Conservation (phyloP, 495 filamentous ascomycete species). For the Penicillium subrubescens region DNA sequence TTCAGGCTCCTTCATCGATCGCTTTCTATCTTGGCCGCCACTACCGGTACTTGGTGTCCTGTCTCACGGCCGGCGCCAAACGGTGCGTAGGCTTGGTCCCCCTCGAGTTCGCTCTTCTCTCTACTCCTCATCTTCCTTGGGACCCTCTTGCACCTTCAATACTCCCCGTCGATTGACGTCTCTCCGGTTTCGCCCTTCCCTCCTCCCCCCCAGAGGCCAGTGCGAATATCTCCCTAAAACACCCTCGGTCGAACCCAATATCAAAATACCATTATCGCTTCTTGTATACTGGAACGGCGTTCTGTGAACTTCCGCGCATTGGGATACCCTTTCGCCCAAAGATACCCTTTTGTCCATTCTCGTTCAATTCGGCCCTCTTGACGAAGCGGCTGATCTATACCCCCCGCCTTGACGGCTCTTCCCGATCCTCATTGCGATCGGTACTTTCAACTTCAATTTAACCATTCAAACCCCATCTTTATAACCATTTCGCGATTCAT, state of each 20-base stretch:
- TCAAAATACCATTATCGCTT: background rate
- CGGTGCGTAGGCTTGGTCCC: constrained; percentile 58
- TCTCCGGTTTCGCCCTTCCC: constrained; percentile 11
- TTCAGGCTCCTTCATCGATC: constrained; percentile 39
- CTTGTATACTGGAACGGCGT: constrained; percentile 35
- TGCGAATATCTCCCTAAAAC: background rate
- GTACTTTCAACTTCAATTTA: constrained; percentile 23
- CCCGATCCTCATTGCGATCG: constrained; percentile 34
- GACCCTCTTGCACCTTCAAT: constrained; percentile 6
- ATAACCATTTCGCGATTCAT: constrained; percentile 41
- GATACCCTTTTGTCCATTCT: constrained; percentile 47
- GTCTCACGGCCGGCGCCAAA: constrained; percentile 59
- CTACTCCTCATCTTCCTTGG: background rate
- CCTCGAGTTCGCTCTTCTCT: constrained; percentile 29
- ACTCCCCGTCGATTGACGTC: constrained; percentile 28
- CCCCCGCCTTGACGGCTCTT: constrained; percentile 47
- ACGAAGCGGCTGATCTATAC: constrained; percentile 33
- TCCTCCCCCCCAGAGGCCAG: background rate
- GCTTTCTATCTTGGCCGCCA: constrained; percentile 53
- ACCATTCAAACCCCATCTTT: constrained; percentile 13
- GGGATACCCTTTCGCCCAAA: constrained; percentile 33
- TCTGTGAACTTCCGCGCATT: constrained; percentile 43
- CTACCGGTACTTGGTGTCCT: constrained; percentile 59
- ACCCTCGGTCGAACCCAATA: background rate
- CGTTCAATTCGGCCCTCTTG: constrained; percentile 35